Evolutionary conservation across 306 rosid genomes (phyloP).

Genomic region (Cucurbita moschata): DNA sequence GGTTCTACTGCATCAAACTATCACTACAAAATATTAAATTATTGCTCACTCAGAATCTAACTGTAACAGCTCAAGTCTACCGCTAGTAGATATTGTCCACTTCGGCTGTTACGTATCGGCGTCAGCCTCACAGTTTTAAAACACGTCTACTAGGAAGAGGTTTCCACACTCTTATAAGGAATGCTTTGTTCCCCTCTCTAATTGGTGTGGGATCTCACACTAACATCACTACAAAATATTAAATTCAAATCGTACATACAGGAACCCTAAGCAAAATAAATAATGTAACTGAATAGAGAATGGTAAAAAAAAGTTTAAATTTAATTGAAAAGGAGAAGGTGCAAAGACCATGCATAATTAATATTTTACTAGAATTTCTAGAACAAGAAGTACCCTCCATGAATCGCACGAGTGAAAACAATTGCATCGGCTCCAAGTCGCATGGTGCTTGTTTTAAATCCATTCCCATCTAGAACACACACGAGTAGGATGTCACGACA

Average conservation of each 20-base stretch:
- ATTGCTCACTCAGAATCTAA: not conserved
- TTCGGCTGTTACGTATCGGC: no score
- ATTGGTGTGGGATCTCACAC: no score
- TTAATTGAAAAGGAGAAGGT: not conserved
- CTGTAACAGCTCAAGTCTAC: no score
- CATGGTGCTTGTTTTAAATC: slow-evolving; percentile 97
- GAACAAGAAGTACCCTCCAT: slow-evolving; percentile 31
- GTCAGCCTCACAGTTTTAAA: no score
- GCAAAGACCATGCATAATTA: not conserved
- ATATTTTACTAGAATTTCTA: not conserved
- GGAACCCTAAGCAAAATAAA: not conserved
- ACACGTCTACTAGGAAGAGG: no score
- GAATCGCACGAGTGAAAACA: slow-evolving; percentile 61
- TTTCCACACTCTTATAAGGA: no score
- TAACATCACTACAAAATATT: not conserved
- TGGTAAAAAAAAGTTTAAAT: not conserved
- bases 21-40: not conserved
- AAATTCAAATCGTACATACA: not conserved
- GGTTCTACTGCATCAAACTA: not conserved
- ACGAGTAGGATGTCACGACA: not conserved
- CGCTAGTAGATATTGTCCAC: no score
- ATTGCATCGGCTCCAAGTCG: slow-evolving; percentile 88
- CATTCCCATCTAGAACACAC: slow-evolving; percentile 76
- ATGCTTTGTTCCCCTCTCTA: no score
- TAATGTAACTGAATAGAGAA: not conserved